Conservation (phyloP, 2,329 filamentous ascomycete species). For the Fusarium haematococcum region DNA sequence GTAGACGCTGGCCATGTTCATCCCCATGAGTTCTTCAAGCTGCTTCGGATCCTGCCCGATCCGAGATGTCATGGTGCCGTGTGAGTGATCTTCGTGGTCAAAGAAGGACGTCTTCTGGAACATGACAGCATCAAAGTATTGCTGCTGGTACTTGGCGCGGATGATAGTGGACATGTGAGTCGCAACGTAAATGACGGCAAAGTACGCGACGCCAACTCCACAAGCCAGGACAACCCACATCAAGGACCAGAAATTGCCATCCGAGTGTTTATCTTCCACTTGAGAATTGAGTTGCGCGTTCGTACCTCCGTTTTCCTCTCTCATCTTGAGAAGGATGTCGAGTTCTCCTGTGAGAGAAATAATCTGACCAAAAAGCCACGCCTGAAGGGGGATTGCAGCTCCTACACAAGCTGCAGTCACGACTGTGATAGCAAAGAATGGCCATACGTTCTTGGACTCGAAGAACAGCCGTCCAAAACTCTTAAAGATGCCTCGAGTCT, state of each 20-base stretch:
- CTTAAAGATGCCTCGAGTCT: constrained; percentile 58
- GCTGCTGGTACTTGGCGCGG: constrained; percentile 66
- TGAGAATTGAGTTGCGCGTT: constrained; percentile 34
- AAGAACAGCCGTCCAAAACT: constrained; percentile 69
- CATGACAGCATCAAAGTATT: constrained; percentile 72
- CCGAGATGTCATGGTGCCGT: constrained; percentile 69
- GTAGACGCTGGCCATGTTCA: constrained; percentile 72
- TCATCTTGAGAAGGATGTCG: background rate
- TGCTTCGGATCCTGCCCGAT: constrained; percentile 68
- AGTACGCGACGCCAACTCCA: constrained; percentile 65
- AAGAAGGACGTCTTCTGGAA: constrained; percentile 71
- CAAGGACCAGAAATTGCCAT: constrained; percentile 71
- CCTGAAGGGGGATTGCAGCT: constrained; percentile 62
- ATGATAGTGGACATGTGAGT: constrained; percentile 61
- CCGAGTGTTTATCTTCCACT: constrained; percentile 49
- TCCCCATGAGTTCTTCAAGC: constrained; percentile 71
- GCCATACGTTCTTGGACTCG: constrained; percentile 66
- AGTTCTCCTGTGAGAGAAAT: constrained; percentile 47
- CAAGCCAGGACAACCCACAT: constrained; percentile 74
- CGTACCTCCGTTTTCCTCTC: background rate
- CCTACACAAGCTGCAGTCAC: constrained; percentile 58
- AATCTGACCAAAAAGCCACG: constrained; percentile 67
- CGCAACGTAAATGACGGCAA: constrained; percentile 52
- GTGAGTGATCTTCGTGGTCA: constrained; percentile 69
- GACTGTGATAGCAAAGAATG: constrained; percentile 62